Percentiles rank a stretch among this genome's conserved stretches.
Evolutionary conservation across 1,284 basidiomycete species (phyloP).

Genomic region (Ceratobasidium sp.): DNA sequence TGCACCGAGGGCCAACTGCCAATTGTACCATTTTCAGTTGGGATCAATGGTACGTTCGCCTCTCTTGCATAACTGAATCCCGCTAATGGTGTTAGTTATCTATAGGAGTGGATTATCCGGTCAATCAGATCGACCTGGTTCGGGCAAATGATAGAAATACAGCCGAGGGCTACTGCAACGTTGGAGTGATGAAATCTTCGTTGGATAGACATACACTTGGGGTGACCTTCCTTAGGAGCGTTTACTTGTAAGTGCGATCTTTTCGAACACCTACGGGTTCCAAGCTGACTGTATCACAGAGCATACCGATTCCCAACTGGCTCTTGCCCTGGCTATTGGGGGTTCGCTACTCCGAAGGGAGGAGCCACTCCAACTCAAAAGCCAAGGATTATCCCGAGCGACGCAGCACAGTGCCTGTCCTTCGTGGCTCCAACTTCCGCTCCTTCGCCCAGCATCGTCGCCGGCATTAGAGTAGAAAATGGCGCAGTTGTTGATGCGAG

Average conservation of each 20-base stretch:
- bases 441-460: constrained; percentile 20
- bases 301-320: constrained; percentile 39
- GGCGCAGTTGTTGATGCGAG: not conserved
- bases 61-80: not conserved
- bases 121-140: constrained; percentile 23
- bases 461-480: not conserved
- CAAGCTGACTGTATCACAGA: not conserved
- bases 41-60: constrained; percentile 21
- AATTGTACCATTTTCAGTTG: constrained; percentile 24
- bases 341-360: constrained; percentile 26
- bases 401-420: constrained; percentile 20
- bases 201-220: not conserved
- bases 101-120: constrained; percentile 35
- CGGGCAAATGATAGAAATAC: not conserved
- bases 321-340: constrained; percentile 31
- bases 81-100: not conserved
- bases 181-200: constrained; percentile 30
- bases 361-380: constrained; percentile 28
- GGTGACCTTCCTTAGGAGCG: constrained; percentile 37
- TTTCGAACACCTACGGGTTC: not conserved
- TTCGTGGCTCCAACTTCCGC: constrained; percentile 19
- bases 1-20: constrained; percentile 22
- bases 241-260: constrained; percentile 24
- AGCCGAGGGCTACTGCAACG: constrained; percentile 22
- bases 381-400: constrained; percentile 21